Conservation (phyloP, 1,139 yeast genomes). For the Zhuliangozyma parablackwelliae region DNA sequence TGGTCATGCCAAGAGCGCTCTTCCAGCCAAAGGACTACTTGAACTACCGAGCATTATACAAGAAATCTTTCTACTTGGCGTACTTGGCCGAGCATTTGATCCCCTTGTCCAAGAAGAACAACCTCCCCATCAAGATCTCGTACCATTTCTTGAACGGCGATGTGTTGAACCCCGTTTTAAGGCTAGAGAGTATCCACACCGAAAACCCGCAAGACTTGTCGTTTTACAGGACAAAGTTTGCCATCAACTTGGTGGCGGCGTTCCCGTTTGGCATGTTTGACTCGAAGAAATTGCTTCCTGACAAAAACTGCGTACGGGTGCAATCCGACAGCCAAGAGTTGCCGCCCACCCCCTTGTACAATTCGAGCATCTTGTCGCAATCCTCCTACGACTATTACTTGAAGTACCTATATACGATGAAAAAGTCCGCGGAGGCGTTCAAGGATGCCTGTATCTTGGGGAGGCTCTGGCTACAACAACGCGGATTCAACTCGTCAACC, state of each 20-base stretch:
- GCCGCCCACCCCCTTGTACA: slow-evolving; percentile 83
- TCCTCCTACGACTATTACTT: slow-evolving; percentile 65
- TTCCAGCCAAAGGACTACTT: slow-evolving; percentile 86
- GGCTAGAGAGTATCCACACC: slow-evolving; percentile 48
- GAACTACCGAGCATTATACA: slow-evolving; percentile 85
- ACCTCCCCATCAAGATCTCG: slow-evolving; percentile 50
- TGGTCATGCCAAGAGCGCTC: slow-evolving; percentile 72
- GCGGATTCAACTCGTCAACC: slow-evolving; percentile 67
- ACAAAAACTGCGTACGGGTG: slow-evolving; percentile 73
- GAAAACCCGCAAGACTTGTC: slow-evolving; percentile 45
- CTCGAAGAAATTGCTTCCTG: slow-evolving; percentile 69
- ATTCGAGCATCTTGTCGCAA: slow-evolving; percentile 71
- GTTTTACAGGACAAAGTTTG: slow-evolving; percentile 66
- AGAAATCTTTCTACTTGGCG: slow-evolving; percentile 83
- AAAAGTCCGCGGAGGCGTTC: slow-evolving; percentile 77
- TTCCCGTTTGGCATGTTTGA: slow-evolving; percentile 72
- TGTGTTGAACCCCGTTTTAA: slow-evolving; percentile 58
- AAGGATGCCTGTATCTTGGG: slow-evolving; percentile 86
- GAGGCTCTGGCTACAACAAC: slow-evolving; percentile 82
- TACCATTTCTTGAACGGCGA: slow-evolving; percentile 65
- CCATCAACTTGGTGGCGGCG: slow-evolving; percentile 68
- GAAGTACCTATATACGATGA: slow-evolving; percentile 69
- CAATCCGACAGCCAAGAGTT: slow-evolving; percentile 44
- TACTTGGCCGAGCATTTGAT: slow-evolving; percentile 65
- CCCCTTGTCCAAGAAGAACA: slow-evolving; percentile 48